phyloP scores from a whole-genome alignment of 352 stramenopile species.

The Pythium volutum region DNA sequence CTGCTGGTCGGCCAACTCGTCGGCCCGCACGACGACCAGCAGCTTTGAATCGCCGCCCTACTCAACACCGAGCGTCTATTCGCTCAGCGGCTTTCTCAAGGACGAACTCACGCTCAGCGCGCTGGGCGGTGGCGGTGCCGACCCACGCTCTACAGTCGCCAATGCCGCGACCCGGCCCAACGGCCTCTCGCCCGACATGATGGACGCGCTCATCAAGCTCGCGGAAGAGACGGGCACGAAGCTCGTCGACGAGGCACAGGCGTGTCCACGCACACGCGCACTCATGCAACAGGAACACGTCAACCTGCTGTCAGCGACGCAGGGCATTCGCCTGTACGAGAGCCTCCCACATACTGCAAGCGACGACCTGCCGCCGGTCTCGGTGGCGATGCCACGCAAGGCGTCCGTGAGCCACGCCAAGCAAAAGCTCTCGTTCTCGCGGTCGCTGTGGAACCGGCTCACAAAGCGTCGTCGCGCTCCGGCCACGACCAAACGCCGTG shows the following conservation, averaged over 20 bases:
- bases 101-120: conserved; percentile 1
- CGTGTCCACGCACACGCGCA: not conserved
- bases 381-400: not conserved
- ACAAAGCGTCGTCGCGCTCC: not conserved
- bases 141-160: conserved; percentile 3
- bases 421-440: conserved; percentile 2
- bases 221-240: conserved; percentile 10
- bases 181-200: conserved; percentile 15
- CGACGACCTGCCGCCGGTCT: not conserved
- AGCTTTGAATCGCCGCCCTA: conserved; percentile 6
- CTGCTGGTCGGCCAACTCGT: conserved; percentile 19
- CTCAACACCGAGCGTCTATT: not conserved
- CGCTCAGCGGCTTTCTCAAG: not conserved
- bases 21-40: not conserved
- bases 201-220: conserved; percentile 14
- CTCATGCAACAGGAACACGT: conserved; percentile 10
- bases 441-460: conserved; percentile 15
- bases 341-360: not conserved
- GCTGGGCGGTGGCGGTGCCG: not conserved
- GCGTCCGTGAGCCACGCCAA: not conserved
- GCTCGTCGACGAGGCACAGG: conserved; percentile 12
- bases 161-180: conserved; percentile 10
- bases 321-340: conserved; percentile 9
- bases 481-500: not conserved
- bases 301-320: not conserved